These are phyloP conservation scores for Fermentozyma sake DNA, from an alignment of 1,139 yeast species.

Conservation along the genomic window DNA sequence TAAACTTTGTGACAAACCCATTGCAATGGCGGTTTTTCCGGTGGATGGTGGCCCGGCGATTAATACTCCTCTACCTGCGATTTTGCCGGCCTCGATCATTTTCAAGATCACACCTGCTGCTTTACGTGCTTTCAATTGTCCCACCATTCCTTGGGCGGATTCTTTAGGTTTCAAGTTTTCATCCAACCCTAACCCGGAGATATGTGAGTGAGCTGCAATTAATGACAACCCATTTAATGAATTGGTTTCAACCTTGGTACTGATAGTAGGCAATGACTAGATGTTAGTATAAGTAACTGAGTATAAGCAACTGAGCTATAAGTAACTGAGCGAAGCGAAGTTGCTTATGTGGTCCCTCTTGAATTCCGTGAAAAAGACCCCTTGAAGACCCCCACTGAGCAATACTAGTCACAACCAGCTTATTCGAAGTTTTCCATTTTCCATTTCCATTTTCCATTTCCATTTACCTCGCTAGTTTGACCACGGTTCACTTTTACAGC, in stretches of 20 bases:
- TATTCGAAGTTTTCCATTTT: no score
- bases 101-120: conserved; percentile 93
- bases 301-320: no score
- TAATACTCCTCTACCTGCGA: conserved; percentile 94
- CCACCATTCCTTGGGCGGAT: conserved; percentile 92
- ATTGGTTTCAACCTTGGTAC: conserved; percentile 35
- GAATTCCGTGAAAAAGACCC: no score
- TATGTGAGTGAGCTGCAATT: conserved; percentile 96
- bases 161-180: conserved; percentile 82
- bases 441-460: no score
- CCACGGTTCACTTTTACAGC: no score
- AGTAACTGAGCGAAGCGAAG: no score
- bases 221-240: conserved; percentile 58
- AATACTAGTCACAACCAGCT: no score
- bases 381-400: no score
- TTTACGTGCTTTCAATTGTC: conserved; percentile 88
- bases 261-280: conserved; percentile 23
- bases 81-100: conserved; percentile 90
- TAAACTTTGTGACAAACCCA: conserved; percentile 88
- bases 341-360: no score
- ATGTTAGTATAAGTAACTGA: no score
- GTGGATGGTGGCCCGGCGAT: conserved; percentile 99
- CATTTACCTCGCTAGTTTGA: no score
- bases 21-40: conserved; percentile 98
- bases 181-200: conserved; percentile 90